These are phyloP conservation scores for Penicillium silybi DNA, from an alignment of 495 filamentous ascomycete genomes.

Conservation along the genomic window DNA sequence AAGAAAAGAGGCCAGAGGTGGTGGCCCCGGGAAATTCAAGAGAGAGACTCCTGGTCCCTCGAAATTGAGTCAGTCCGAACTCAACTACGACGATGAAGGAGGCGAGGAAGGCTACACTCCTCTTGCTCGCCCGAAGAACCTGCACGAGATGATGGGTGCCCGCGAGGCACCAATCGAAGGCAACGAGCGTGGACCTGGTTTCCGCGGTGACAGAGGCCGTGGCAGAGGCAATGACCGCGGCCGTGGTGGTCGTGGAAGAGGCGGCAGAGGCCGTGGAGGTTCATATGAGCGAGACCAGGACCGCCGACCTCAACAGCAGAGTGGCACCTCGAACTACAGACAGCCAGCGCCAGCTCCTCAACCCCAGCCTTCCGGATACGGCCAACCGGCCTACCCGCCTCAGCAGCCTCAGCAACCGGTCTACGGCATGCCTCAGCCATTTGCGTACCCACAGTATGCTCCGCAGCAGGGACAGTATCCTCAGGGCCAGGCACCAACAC, in stretches of 20 bases:
- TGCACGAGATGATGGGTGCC: conserved; percentile 49
- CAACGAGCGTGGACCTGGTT: conserved; percentile 25
- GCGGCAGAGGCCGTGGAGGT: conserved; percentile 43
- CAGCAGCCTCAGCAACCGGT: conserved; percentile 25
- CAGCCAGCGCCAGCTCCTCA: conserved; percentile 13
- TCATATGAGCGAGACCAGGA: conserved; percentile 42
- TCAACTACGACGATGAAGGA: conserved; percentile 56
- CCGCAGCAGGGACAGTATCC: conserved; percentile 34
- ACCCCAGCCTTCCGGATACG: conserved; percentile 22
- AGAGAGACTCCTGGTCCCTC: conserved; percentile 30
- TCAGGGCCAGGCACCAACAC: conserved; percentile 28
- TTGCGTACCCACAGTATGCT: conserved; percentile 26
- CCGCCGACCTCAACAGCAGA: conserved; percentile 33
- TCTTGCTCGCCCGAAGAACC: conserved; percentile 58
- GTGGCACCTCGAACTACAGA: conserved; percentile 14
- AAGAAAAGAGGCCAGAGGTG: conserved; percentile 40
- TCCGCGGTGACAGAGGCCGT: conserved; percentile 40
- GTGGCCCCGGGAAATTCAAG: conserved; percentile 30
- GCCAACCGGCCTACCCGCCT: conserved; percentile 22
- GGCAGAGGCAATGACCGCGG: conserved; percentile 43
- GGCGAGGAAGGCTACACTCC: conserved; percentile 60
- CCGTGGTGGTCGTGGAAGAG: conserved; percentile 45
- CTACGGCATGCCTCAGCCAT: conserved; percentile 30
- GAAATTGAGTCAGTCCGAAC: conserved; percentile 40
- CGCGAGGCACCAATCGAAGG: conserved; percentile 48